These are phyloP conservation scores for Sugiyamaella boreocaroliniensis DNA, from an alignment of 805 yeast species.

Conservation along the genomic window DNA sequence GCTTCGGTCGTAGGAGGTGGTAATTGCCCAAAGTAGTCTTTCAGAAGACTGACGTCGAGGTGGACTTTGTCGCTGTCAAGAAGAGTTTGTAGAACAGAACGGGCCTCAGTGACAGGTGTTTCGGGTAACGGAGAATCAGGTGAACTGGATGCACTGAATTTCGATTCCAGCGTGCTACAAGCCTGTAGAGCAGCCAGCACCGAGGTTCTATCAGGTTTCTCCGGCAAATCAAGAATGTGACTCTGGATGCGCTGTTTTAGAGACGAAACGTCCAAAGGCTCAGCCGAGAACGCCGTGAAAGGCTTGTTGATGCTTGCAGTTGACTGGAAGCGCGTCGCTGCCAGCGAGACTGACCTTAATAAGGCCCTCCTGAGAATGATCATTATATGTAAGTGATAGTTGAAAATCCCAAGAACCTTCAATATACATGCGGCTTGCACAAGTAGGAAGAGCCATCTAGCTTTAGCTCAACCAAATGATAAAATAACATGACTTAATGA, in stretches of 20 bases:
- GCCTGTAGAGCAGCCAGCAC: slow-evolving; percentile 21
- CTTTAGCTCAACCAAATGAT: too few relatives aligned
- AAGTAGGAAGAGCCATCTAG: too few relatives aligned
- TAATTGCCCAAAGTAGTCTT: slow-evolving; percentile 18
- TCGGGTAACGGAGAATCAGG: slow-evolving; percentile 20
- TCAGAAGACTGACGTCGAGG: slow-evolving; percentile 17
- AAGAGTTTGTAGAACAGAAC: slow-evolving; percentile 16
- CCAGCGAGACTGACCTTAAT: neutral
- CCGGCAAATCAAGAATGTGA: slow-evolving; percentile 6
- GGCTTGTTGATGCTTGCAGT: neutral
- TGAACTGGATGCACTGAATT: slow-evolving; percentile 15
- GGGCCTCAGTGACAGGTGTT: slow-evolving; percentile 19
- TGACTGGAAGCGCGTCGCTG: neutral
- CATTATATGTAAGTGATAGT: neutral
- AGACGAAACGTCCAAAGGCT: slow-evolving; percentile 10
- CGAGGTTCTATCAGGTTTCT: neutral
- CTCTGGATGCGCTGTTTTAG: slow-evolving; percentile 7
- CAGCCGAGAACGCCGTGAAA: slow-evolving; percentile 4
- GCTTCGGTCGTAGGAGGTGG: slow-evolving; percentile 23
- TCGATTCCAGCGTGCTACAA: slow-evolving; percentile 22
- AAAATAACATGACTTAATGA: too few relatives aligned
- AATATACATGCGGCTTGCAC: neutral
- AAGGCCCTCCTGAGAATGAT: neutral
- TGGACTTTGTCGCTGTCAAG: slow-evolving; percentile 13
- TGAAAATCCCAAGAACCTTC: neutral